Evolutionary conservation across 805 yeast species (phyloP).

Genomic region (Geotrichum ghanense): DNA sequence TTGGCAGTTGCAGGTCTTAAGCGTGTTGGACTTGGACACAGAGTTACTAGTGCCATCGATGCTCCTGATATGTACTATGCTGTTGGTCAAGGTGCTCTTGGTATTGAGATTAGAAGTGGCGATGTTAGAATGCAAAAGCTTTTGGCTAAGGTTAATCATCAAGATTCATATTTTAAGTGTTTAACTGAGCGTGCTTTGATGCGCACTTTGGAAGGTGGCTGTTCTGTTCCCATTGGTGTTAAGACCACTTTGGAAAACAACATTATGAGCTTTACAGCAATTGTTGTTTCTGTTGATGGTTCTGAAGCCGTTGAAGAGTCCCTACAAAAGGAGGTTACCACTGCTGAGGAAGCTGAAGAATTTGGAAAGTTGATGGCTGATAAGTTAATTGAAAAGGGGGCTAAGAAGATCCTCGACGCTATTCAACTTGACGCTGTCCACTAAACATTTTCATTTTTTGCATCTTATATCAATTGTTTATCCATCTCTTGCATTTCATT

Average conservation of each 20-base stretch:
- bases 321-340: conserved; percentile 29
- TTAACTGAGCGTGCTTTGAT: conserved; percentile 79
- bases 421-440: conserved; percentile 36
- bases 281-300: conserved; percentile 84
- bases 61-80: conserved; percentile 85
- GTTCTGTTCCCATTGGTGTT: conserved; percentile 96
- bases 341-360: conserved; percentile 49
- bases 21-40: conserved; percentile 56
- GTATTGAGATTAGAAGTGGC: conserved; percentile 71
- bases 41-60: conserved; percentile 65
- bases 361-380: conserved; percentile 65
- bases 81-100: conserved; percentile 98
- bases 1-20: conserved; percentile 88
- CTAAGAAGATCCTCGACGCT: conserved; percentile 66
- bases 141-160: conserved; percentile 54
- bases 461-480: too few relatives aligned
- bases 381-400: conserved; percentile 61
- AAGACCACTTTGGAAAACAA: conserved; percentile 41
- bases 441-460: neutral
- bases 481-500: neutral
- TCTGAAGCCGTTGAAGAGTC: conserved; percentile 50
- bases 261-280: conserved; percentile 45
- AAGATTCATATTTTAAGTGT: conserved; percentile 61
- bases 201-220: conserved; percentile 91
- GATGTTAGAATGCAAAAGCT: conserved; percentile 50